These are phyloP conservation scores for Suaeda aralocaspica DNA, from an alignment of 148 eudicot genomes.

Conservation along the genomic window DNA sequence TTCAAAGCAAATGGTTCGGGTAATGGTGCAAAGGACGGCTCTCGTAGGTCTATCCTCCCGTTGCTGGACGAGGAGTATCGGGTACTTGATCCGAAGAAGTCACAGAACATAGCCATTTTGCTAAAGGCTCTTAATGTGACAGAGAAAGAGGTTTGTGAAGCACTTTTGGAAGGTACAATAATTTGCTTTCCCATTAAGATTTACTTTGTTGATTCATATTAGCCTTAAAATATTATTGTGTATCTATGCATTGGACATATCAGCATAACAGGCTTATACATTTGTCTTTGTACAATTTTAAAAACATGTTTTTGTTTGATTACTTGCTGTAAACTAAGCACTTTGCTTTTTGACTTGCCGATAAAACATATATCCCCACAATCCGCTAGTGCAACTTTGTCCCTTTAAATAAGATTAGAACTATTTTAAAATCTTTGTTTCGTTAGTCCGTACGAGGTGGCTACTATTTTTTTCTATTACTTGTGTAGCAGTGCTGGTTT, in stretches of 20 bases:
- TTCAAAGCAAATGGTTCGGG: constrained; percentile 51
- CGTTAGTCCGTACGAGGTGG: constrained; percentile 4
- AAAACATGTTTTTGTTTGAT: constrained; percentile 13
- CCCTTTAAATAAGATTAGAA: background rate
- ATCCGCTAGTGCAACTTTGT: constrained; percentile 13
- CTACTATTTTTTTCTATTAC: background rate
- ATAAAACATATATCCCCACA: constrained; percentile 11
- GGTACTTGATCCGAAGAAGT: constrained; percentile 68
- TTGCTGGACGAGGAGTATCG: constrained; percentile 41
- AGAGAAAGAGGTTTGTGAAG: constrained; percentile 63
- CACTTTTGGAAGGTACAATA: constrained; percentile 58
- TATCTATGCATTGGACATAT: background rate
- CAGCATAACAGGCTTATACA: background rate
- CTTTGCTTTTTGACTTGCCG: constrained; percentile 13
- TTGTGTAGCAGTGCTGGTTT: background rate
- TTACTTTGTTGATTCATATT: background rate
- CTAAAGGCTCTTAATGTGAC: constrained; percentile 68
- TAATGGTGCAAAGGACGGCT: constrained; percentile 35
- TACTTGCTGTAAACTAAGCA: constrained; percentile 11
- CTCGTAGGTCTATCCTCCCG: constrained; percentile 24
- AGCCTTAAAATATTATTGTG: background rate
- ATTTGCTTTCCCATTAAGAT: background rate
- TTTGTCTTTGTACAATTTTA: constrained; percentile 15
- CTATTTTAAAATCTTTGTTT: too few relatives aligned
- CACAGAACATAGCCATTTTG: constrained; percentile 68